A percentile compares a stretch with the other conserved stretches of the same genome.
Evolutionary conservation across 2,329 filamentous ascomycete species (phyloP).

Genomic region (Clarireedia paspali): DNA sequence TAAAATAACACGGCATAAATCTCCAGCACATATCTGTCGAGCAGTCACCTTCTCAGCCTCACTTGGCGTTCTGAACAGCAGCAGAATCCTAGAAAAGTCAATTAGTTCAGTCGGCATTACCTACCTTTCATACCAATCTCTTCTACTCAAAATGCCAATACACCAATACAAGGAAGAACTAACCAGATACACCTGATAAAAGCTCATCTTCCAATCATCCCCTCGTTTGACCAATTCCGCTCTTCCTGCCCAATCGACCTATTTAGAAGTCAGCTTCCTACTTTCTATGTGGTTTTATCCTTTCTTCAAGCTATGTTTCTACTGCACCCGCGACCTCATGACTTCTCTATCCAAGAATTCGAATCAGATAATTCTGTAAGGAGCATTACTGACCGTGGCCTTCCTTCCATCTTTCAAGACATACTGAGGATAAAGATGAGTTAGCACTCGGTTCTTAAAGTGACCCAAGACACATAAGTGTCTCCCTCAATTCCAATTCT

Average conservation of each 20-base stretch:
- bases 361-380: not conserved
- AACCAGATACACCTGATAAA: constrained; percentile 26
- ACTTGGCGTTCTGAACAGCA: constrained; percentile 6
- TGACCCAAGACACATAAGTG: not conserved
- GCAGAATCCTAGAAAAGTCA: constrained; percentile 4
- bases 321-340: no score
- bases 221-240: constrained; percentile 22
- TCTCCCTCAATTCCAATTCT: not conserved
- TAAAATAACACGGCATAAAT: not conserved
- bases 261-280: constrained; percentile 6
- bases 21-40: not conserved
- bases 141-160: not conserved
- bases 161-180: not conserved
- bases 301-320: no score
- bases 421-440: constrained; percentile 27
- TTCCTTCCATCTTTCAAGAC: constrained; percentile 40
- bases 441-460: not conserved
- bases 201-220: constrained; percentile 23
- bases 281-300: not conserved
- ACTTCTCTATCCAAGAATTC: no score
- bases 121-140: not conserved
- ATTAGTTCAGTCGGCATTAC: not conserved
- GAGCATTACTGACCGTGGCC: constrained; percentile 13
- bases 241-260: constrained; percentile 25
- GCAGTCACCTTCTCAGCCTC: not conserved